These are phyloP conservation scores for Malus orientalis DNA, from an alignment of 306 rosid species.

Conservation along the genomic window DNA sequence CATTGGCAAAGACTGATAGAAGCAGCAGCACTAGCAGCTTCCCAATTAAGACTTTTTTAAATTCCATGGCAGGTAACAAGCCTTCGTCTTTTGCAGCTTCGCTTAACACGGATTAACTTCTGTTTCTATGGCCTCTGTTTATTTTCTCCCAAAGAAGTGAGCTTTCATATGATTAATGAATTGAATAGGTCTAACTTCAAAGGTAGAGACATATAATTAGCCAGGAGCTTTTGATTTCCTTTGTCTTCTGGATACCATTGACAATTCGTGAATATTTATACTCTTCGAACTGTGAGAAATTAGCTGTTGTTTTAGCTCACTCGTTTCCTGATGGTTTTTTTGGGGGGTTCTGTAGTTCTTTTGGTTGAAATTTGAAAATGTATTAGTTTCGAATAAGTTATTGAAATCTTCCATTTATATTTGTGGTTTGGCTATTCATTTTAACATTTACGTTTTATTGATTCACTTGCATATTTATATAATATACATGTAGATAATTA, in stretches of 20 bases:
- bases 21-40: constrained; percentile 20
- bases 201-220: background rate
- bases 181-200: background rate
- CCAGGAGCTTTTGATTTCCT: background rate
- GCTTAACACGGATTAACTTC: background rate
- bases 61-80: constrained; percentile 51
- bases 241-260: background rate
- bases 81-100: background rate
- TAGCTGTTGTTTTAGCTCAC: background rate
- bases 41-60: constrained; percentile 26
- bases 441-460: background rate
- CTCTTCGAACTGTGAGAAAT: background rate
- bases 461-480: background rate
- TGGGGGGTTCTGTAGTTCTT: background rate
- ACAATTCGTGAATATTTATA: background rate
- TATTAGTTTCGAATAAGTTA: background rate
- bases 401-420: background rate
- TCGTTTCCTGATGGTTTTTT: background rate
- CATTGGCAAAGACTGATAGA: constrained; percentile 27
- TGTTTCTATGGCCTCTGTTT: background rate
- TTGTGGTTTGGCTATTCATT: background rate
- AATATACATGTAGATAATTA: background rate
- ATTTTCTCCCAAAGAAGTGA: background rate
- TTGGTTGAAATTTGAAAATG: background rate
- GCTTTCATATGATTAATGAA: background rate